Percentiles rank a stretch among this genome's conserved stretches.
Conservation (phyloP, 352 stramenopile genomes). For the Globisporangium nagaii region DNA sequence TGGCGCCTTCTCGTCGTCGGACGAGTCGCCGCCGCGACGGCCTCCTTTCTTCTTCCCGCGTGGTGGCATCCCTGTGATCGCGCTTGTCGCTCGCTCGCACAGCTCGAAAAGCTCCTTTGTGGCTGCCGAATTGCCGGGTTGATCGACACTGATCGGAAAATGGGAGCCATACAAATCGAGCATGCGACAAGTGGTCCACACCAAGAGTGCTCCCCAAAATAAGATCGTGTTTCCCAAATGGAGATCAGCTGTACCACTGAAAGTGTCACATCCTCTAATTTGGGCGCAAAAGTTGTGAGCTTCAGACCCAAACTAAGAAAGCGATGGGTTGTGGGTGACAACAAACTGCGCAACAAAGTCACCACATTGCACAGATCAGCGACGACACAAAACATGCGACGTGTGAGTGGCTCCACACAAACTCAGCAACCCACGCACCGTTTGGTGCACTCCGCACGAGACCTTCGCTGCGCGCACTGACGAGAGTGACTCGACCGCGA, state of each 20-base stretch:
- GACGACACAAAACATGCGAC: conserved; percentile 1
- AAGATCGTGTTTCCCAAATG: no score
- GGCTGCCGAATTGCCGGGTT: background rate
- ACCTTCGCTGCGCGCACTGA: conserved; percentile 53
- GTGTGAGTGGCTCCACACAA: conserved; percentile 3
- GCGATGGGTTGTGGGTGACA: conserved; percentile 38
- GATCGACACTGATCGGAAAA: background rate
- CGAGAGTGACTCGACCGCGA: conserved; percentile 42
- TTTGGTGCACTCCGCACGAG: conserved; percentile 51
- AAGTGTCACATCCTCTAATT: no score
- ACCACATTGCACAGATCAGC: background rate
- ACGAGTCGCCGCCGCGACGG: conserved; percentile 64
- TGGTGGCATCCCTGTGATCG: conserved; percentile 40
- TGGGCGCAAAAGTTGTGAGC: no score
- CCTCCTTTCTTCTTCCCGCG: conserved; percentile 75
- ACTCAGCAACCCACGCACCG: conserved; percentile 26
- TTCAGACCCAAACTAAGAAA: no score
- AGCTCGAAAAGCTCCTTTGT: background rate
- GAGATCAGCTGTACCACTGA: background rate
- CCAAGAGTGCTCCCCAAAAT: no score
- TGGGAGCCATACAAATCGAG: conserved; percentile 7
- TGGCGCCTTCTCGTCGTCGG: conserved; percentile 48
- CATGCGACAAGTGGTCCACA: background rate
- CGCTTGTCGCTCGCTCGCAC: background rate
- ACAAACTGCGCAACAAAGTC: conserved; percentile 25